Evolutionary conservation across 2,329 filamentous ascomycete species (phyloP), one percentile per base, ranked within the genome.

Genomic region (Dothidotthia symphoricarpi): DNA sequence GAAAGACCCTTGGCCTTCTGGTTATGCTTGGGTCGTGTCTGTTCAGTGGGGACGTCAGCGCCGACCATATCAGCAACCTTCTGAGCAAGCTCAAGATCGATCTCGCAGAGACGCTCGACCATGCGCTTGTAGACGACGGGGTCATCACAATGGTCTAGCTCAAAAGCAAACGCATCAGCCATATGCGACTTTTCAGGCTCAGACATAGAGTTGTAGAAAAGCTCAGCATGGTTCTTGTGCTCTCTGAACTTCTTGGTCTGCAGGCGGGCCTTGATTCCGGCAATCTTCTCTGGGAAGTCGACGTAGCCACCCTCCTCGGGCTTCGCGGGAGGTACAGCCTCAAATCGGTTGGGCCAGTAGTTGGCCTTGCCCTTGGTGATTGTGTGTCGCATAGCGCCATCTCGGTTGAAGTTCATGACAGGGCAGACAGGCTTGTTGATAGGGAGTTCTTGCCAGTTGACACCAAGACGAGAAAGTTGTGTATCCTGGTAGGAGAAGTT

Each of bases 71-170:
- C 75, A 1, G 85, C 83, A 1, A 90, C 84, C 0, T 72, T 69
- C 59, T 84, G 76, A 0, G 87, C 85, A 0, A 93, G 78, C 0
- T 70, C 72, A 0, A 88, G 69, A 41, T 89, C 83, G 35, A 93
- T 88, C 25, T 90, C 84, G 1, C 79, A 73, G 0, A 93, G 71
- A 1, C 86, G 79, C 45, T 81, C 66, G 1, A 78, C 78, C 64
- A 90, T 75, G 17, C 83, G 78, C 45, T 83, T 77, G 63, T 89
- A 91, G 0, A 93, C 86, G 8, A 85, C 64, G 0, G 82, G 78
- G 28, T 93, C 87, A 15, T 91, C 85, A 59, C 87, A 93, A 64
- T 91, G 86, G 57, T 89, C 85, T 1, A 93, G 71, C 66, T 88
- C 85, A 55, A 88, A 88, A 3, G 73, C 72, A 9, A 87, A 73